phyloP scores from a whole-genome alignment of 768 basidiomycete genomes.

The Serendipita sp. region DNA sequence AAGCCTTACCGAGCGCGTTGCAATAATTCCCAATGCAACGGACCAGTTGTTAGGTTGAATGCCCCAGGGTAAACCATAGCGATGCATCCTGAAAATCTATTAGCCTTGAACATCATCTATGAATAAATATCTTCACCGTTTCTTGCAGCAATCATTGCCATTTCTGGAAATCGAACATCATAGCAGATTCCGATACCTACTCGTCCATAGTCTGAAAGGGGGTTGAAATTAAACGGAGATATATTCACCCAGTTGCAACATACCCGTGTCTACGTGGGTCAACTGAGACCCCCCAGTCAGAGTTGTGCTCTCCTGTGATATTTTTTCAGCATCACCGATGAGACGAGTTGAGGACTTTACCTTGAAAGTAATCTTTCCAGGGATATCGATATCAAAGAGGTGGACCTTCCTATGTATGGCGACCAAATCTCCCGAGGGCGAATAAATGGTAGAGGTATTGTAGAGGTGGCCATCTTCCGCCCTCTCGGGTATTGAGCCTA shows the following conservation, averaged over 20 bases:
- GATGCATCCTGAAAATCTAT: slow-evolving; percentile 48
- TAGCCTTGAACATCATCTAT: background rate
- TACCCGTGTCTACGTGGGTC: slow-evolving; percentile 81
- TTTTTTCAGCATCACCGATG: background rate
- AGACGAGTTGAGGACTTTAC: slow-evolving; percentile 20
- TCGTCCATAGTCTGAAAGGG: slow-evolving; percentile 73
- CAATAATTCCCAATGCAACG: slow-evolving; percentile 88
- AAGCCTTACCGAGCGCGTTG: slow-evolving; percentile 57
- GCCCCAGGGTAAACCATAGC: slow-evolving; percentile 78
- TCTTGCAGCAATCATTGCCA: slow-evolving; percentile 79
- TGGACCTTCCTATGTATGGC: slow-evolving; percentile 88
- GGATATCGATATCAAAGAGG: slow-evolving; percentile 94
- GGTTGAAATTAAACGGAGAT: background rate
- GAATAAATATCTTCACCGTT: slow-evolving; percentile 34
- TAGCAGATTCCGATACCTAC: slow-evolving; percentile 95
- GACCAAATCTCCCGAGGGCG: slow-evolving; percentile 67
- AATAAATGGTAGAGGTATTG: slow-evolving; percentile 88
- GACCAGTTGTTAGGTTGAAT: slow-evolving; percentile 91
- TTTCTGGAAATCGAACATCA: slow-evolving; percentile 86
- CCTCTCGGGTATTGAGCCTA: slow-evolving; percentile 87
- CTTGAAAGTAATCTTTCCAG: slow-evolving; percentile 80
- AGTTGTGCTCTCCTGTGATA: slow-evolving; percentile 64
- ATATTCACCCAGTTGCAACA: background rate
- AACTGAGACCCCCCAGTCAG: slow-evolving; percentile 56
- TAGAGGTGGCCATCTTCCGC: slow-evolving; percentile 58